Percentiles rank a stretch among this genome's conserved stretches.
Evolutionary conservation across 306 rosid genomes (phyloP).

Genomic region (Lathyrus aphaca): DNA sequence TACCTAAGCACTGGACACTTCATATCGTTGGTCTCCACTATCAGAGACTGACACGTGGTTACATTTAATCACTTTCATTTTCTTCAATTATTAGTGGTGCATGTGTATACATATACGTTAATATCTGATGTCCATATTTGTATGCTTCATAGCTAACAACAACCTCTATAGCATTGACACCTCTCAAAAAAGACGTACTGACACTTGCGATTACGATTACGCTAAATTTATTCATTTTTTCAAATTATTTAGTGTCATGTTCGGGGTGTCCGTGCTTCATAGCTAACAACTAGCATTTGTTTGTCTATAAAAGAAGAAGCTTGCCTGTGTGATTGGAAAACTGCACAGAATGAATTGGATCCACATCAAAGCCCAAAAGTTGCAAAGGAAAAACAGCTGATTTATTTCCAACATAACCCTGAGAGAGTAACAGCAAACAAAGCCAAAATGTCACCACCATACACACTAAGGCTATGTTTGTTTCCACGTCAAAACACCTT

Average conservation of each 20-base stretch:
- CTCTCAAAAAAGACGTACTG: no score
- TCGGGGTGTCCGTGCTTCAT: background rate
- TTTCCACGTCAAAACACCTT: no score
- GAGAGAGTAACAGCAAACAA: conserved; percentile 24
- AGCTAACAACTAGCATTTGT: background rate
- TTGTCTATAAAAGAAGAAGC: conserved; percentile 37
- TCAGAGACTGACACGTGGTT: background rate
- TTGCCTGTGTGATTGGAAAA: conserved; percentile 95
- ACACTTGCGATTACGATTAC: no score
- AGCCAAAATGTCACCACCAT: conserved; percentile 20
- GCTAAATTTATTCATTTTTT: no score
- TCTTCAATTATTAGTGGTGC: background rate
- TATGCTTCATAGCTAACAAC: background rate
- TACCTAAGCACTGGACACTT: background rate
- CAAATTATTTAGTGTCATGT: background rate
- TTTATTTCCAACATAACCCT: conserved; percentile 92
- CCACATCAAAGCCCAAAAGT: conserved; percentile 87
- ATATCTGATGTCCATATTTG: no score
- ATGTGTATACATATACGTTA: background rate
- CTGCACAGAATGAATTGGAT: conserved; percentile 88
- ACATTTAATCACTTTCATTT: background rate
- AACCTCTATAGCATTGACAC: no score
- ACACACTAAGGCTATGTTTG: no score
- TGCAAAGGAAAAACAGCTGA: conserved; percentile 87
- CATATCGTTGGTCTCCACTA: background rate